Percentiles rank a stretch among this genome's conserved stretches.
Conservation (phyloP, 148 eudicot genomes). For the Diospyros lotus region DNA sequence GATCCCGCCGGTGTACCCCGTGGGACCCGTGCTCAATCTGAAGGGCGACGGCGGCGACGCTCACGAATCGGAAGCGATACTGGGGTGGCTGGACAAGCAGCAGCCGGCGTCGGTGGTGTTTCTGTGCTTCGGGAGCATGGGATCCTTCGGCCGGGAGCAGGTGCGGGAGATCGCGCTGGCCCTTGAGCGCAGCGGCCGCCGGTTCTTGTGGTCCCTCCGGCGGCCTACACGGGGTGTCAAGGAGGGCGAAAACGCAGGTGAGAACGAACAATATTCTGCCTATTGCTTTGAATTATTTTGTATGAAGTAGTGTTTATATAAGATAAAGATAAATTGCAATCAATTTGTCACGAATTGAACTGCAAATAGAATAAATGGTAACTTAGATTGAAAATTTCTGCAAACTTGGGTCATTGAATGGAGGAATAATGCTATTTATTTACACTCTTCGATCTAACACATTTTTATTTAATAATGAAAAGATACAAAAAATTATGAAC, state of each 20-base stretch:
- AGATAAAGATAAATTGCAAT: no score
- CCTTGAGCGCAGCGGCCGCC: constrained; percentile 21
- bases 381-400: no score
- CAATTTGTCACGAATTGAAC: no score
- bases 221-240: neutral
- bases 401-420: no score
- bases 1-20: constrained; percentile 22
- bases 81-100: constrained; percentile 28
- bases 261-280: constrained; percentile 12
- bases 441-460: no score
- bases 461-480: no score
- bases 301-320: no score
- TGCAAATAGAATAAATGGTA: no score
- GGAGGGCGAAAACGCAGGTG: neutral
- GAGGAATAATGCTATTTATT: no score
- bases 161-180: constrained; percentile 27
- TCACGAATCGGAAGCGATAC: neutral
- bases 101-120: constrained; percentile 26
- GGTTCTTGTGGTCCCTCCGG: constrained; percentile 31
- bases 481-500: no score
- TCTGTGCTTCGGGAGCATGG: constrained; percentile 35
- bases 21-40: constrained; percentile 29
- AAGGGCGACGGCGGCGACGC: neutral
- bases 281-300: no score
- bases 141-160: constrained; percentile 21